phyloP scores from a whole-genome alignment of 75 land plant genomes.

The Selaginella moellendorffii region DNA sequence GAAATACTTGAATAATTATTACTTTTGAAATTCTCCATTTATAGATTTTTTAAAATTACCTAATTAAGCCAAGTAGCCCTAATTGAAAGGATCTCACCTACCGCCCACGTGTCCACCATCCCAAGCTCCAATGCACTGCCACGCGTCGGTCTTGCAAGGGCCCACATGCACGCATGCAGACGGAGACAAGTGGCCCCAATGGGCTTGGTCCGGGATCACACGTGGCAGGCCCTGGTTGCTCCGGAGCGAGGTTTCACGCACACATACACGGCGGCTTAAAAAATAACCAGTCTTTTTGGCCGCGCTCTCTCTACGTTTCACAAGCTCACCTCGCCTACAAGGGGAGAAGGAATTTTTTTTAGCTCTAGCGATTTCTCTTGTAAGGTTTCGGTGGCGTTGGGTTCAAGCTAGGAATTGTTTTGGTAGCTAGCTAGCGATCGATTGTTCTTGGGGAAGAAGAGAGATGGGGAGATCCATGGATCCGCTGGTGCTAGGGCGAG shows the following conservation, averaged over 20 bases:
- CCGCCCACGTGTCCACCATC: neutral
- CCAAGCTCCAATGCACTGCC: neutral
- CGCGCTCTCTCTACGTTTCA: neutral
- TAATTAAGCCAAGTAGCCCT: too few relatives aligned
- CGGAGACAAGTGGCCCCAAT: neutral
- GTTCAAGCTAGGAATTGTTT: too few relatives aligned
- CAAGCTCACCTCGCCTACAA: neutral
- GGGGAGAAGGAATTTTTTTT: neutral
- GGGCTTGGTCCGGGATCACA: neutral
- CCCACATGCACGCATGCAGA: neutral
- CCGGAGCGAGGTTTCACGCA: neutral
- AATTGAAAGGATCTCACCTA: neutral
- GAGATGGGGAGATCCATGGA: constrained; percentile 35
- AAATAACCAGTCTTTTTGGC: neutral
- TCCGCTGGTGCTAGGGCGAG: constrained; percentile 58
- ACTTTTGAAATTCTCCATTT: too few relatives aligned
- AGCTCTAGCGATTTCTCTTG: neutral
- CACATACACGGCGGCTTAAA: neutral
- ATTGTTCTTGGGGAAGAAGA: too few relatives aligned
- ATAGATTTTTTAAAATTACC: too few relatives aligned
- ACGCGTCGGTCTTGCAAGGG: neutral
- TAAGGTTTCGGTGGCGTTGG: neutral
- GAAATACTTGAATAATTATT: too few relatives aligned
- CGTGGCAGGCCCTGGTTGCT: neutral
- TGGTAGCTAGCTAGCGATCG: too few relatives aligned